phyloP scores from a whole-genome alignment of 441 rosid genomes.

The Adansonia madagascariensis region DNA sequence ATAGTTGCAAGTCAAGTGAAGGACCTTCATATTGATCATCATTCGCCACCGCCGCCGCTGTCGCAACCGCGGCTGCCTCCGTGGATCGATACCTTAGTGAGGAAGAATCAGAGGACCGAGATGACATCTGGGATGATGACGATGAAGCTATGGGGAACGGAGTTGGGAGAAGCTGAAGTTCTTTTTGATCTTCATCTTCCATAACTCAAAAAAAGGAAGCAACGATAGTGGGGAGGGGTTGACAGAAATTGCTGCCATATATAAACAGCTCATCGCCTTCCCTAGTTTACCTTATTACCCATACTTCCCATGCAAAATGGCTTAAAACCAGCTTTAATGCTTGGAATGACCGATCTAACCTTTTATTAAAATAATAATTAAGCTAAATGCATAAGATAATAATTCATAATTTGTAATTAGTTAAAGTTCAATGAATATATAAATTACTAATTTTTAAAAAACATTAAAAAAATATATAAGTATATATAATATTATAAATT shows the following conservation, averaged over 20 bases:
- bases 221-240: slow-evolving; percentile 12
- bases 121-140: slow-evolving; percentile 23
- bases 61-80: not conserved
- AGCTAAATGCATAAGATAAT: too few species aligned
- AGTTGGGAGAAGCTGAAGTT: slow-evolving; percentile 82
- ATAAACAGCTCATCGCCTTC: slow-evolving; percentile 30
- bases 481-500: too few species aligned
- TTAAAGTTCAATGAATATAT: too few species aligned
- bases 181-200: slow-evolving; percentile 66
- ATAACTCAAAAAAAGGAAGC: slow-evolving; percentile 16
- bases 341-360: slow-evolving; percentile 31
- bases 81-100: slow-evolving; percentile 33
- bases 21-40: slow-evolving; percentile 44
- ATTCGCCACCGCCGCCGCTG: slow-evolving; percentile 20
- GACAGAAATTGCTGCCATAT: slow-evolving; percentile 35
- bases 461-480: too few species aligned
- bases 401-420: too few species aligned
- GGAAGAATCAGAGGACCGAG: slow-evolving; percentile 36
- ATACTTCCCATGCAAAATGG: slow-evolving; percentile 34
- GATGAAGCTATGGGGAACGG: slow-evolving; percentile 50
- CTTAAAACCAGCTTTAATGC: slow-evolving; percentile 23
- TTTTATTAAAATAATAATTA: too few species aligned
- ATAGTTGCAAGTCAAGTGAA: slow-evolving; percentile 78
- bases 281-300: slow-evolving; percentile 43
- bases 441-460: too few species aligned